Evolutionary conservation across 768 basidiomycete species (phyloP), one percentile per base, ranked within the genome.

Genomic region (Leccinum uliginosum): DNA sequence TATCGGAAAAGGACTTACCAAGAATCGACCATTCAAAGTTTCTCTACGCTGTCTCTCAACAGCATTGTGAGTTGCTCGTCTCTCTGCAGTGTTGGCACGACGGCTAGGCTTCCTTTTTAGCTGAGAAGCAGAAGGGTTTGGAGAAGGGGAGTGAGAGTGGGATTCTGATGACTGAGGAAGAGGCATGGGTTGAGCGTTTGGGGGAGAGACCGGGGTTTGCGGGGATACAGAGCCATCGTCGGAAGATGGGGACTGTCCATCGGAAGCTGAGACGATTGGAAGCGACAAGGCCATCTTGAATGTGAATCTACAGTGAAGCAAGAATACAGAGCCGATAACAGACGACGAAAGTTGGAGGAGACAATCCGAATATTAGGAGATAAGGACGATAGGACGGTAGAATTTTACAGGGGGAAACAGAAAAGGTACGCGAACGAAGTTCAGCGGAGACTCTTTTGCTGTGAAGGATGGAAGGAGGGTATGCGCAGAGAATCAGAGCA

Each of bases 21-120:
- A 76, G 78, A 98, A 98, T 57, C 93, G 83, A 53, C 89, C 84
- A 70, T 98, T 99, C 51, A 98, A 77, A 46, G 90, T 94, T 77
- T 98, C 96, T 50, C 96, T 78, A 49, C 96, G 83, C 67, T 90
- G 89, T 51, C 97, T 82, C 77, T 98, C 97, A 56, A 98, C 93
- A 30, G 97, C 96, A 71, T 98, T 99, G 76, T 99, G 96, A 21
- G 91, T 94, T 4, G 93, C 93, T 34, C 96, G 79, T 73, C 95
- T 91, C 72, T 98, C 96, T 51, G 94, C 95, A 52, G 95, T 98
- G 75, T 98, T 98, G 52, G 93, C 94, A 30, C 94, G 84, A 60
- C 93, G 81, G 66, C 83, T 84, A 54, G 91, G 84, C 72, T 96
- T 96, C 71, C 89, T 84, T 70, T 89, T 91, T 57, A 75, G 68